These are phyloP conservation scores for Croton setiger DNA, from an alignment of 441 rosid genomes.

Conservation along the genomic window DNA sequence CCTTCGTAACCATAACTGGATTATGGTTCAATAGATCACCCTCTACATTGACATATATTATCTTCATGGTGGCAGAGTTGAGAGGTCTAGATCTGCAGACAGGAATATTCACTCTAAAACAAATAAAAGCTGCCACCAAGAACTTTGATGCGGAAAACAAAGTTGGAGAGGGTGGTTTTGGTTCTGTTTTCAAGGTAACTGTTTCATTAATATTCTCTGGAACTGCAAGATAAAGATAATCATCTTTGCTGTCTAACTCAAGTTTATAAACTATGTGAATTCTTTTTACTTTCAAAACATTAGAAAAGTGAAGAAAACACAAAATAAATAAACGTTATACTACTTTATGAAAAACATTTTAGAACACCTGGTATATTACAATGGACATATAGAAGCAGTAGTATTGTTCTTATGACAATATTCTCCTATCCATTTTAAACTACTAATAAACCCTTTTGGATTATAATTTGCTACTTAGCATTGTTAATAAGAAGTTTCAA, in stretches of 20 bases:
- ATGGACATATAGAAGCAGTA: background rate
- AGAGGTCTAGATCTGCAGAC: slow-evolving; percentile 71
- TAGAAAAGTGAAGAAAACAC: background rate
- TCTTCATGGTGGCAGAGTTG: slow-evolving; percentile 36
- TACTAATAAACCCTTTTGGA: background rate
- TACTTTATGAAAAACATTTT: background rate
- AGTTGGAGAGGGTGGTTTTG: slow-evolving; percentile 91
- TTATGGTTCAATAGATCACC: background rate
- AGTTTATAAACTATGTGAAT: background rate
- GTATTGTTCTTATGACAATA: background rate
- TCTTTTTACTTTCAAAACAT: background rate
- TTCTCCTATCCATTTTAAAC: background rate
- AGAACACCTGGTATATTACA: background rate
- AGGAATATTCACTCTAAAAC: slow-evolving; percentile 59
- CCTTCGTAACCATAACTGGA: background rate
- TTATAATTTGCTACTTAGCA: background rate
- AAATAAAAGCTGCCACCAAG: slow-evolving; percentile 76
- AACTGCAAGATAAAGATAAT: background rate
- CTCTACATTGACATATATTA: slow-evolving; percentile 17
- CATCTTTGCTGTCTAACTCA: background rate
- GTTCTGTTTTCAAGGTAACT: slow-evolving; percentile 65
- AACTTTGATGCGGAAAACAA: slow-evolving; percentile 62
- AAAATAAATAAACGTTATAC: background rate
- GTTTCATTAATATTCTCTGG: background rate
- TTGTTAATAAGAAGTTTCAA: slow-evolving; percentile 11